Evolutionary conservation across 1,284 basidiomycete species (phyloP).

Genomic region (Sporisorium exsertum): DNA sequence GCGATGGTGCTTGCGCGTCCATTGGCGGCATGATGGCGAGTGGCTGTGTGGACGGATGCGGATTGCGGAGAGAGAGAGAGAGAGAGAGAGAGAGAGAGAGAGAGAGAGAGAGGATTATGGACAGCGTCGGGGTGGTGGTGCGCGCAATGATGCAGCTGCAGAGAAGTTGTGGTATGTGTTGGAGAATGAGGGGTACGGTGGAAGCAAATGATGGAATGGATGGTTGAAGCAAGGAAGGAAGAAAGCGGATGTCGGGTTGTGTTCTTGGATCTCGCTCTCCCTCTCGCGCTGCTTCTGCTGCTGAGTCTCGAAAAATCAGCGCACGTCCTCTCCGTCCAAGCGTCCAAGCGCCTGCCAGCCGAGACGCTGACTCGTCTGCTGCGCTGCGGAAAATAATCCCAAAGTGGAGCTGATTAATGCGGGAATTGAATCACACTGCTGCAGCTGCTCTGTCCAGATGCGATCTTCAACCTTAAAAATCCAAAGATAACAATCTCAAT

Average conservation of each 20-base stretch:
- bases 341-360: too few species aligned
- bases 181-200: too few species aligned
- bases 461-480: neutral
- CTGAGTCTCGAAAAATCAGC: neutral
- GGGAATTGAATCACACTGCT: too few species aligned
- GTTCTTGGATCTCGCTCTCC: neutral
- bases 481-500: neutral
- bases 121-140: neutral
- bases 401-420: neutral
- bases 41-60: neutral
- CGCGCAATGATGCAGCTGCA: too few species aligned
- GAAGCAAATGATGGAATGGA: neutral
- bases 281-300: neutral
- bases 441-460: neutral
- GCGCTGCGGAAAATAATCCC: neutral
- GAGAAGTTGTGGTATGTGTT: too few species aligned
- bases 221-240: neutral
- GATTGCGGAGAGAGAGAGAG: too few species aligned
- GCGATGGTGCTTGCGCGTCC: constrained; percentile 52
- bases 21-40: constrained; percentile 51
- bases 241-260: constrained; percentile 4
- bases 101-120: too few species aligned
- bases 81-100: too few species aligned
- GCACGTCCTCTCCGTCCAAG: neutral
- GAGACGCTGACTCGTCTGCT: neutral